A percentile compares a stretch with the other conserved stretches of the same genome.
Conservation (phyloP, 2,329 filamentous ascomycete species). For the Aspergillus phoenicis region DNA sequence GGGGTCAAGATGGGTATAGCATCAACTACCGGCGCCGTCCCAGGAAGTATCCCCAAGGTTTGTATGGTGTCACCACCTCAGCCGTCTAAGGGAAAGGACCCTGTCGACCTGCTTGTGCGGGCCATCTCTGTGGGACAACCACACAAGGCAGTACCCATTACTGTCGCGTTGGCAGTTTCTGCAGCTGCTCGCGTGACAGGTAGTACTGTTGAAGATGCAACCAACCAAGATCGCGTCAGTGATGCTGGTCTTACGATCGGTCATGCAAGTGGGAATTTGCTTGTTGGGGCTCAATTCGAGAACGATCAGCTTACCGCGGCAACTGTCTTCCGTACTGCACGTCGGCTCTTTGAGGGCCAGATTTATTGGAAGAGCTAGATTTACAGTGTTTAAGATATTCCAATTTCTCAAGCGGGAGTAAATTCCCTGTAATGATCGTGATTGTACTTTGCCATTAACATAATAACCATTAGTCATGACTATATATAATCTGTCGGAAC, state of each 20-base stretch:
- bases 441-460: no score
- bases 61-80: conserved; percentile 53
- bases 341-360: neutral
- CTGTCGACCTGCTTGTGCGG: conserved; percentile 48
- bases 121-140: conserved; percentile 60
- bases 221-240: neutral
- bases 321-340: neutral
- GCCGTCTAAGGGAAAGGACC: neutral
- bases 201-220: neutral
- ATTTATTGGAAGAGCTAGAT: neutral
- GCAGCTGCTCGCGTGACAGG: neutral
- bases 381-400: no score
- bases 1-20: conserved; percentile 65
- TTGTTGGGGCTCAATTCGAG: neutral
- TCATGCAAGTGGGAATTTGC: neutral
- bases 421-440: no score
- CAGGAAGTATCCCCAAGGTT: conserved; percentile 65
- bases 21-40: conserved; percentile 45
- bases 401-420: no score
- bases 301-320: neutral
- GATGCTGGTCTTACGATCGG: neutral
- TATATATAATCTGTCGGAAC: no score
- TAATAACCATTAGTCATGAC: no score
- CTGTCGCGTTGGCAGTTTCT: neutral
- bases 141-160: conserved; percentile 58